phyloP scores from a whole-genome alignment of 306 rosid species.

The Morella rubra region DNA sequence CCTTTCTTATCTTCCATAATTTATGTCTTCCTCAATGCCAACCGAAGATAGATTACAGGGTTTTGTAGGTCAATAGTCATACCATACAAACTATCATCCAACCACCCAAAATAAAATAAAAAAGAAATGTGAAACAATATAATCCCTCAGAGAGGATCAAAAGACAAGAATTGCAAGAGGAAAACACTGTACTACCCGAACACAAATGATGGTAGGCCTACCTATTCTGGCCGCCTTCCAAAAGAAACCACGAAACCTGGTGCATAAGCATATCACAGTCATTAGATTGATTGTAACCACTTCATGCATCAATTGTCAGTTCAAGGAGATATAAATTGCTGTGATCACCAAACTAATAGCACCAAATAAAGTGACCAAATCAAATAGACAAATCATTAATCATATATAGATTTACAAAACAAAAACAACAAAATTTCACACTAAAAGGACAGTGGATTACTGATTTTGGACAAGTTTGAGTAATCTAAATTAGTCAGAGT shows the following conservation, averaged over 20 bases:
- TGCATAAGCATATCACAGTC: constrained; percentile 10
- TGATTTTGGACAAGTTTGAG: not conserved
- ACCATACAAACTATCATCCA: not conserved
- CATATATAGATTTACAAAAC: not conserved
- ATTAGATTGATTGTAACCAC: not conserved
- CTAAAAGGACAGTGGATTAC: not conserved
- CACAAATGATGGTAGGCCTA: constrained; percentile 25
- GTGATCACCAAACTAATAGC: not conserved
- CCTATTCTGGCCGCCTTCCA: constrained; percentile 81
- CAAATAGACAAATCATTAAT: not conserved
- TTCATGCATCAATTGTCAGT: not conserved
- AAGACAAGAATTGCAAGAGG: not conserved
- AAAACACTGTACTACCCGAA: not conserved
- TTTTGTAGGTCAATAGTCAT: not conserved
- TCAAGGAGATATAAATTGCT: not conserved
- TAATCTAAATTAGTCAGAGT: not conserved
- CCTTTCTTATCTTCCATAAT: not conserved
- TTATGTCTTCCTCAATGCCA: not conserved
- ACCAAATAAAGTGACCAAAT: not conserved
- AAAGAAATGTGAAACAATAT: not conserved
- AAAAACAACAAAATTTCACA: not conserved
- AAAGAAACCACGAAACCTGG: constrained; percentile 73
- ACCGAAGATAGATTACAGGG: not conserved
- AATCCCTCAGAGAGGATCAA: not conserved
- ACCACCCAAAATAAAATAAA: not conserved